A percentile compares a stretch with the other conserved stretches of the same genome.
Conservation (phyloP, 495 filamentous ascomycete species). For the Geoglossum glabrum region DNA sequence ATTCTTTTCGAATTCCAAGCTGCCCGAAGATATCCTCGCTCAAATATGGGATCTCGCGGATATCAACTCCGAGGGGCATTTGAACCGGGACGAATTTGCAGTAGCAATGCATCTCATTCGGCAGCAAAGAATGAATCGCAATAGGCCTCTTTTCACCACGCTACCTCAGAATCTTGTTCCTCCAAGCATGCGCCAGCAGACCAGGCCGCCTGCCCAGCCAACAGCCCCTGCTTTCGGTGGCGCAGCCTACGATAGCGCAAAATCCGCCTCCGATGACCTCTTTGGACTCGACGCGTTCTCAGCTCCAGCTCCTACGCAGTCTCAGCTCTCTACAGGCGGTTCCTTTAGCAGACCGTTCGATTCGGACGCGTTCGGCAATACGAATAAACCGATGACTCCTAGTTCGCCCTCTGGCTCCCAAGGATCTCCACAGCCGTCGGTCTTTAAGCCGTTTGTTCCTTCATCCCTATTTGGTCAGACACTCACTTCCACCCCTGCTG, state of each 20-base stretch:
- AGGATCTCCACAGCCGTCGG: conserved; percentile 20
- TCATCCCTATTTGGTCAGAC: conserved; percentile 77
- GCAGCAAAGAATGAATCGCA: conserved; percentile 54
- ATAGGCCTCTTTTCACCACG: conserved; percentile 39
- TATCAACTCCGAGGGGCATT: conserved; percentile 70
- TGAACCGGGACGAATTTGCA: conserved; percentile 80
- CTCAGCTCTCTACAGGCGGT: conserved; percentile 50
- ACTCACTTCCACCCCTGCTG: conserved; percentile 56
- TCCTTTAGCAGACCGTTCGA: conserved; percentile 25
- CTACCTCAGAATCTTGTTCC: conserved; percentile 70
- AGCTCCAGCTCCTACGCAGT: conserved; percentile 31
- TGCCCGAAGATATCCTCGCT: conserved; percentile 80
- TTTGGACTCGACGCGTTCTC: conserved; percentile 64
- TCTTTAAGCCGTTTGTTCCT: conserved; percentile 74
- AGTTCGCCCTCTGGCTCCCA: conserved; percentile 27
- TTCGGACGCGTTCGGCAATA: conserved; percentile 36
- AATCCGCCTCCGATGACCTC: conserved; percentile 74
- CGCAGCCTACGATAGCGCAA: conserved; percentile 27
- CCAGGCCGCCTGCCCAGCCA: conserved; percentile 27
- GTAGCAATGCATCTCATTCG: conserved; percentile 95
- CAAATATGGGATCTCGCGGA: conserved; percentile 95
- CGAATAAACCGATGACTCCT: conserved; percentile 25
- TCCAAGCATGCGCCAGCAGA: conserved; percentile 63
- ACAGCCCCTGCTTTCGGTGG: conserved; percentile 31
- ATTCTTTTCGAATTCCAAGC: conserved; percentile 80